Evolutionary conservation across 768 basidiomycete genomes (phyloP).

Genomic region (Chalciporus piperatus): DNA sequence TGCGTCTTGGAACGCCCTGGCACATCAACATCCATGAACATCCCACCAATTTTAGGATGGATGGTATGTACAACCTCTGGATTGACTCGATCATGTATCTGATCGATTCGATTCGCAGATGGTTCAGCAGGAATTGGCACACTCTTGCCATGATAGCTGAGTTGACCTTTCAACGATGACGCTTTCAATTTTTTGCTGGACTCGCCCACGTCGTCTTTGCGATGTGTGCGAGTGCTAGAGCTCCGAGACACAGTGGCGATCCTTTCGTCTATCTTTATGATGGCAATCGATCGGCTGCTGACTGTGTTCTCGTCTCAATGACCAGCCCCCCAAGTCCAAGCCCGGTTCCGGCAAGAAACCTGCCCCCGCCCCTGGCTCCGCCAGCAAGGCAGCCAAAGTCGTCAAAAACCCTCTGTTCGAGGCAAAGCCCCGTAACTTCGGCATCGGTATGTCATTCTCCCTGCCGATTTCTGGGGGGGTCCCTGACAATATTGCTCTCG

Average conservation of each 20-base stretch:
- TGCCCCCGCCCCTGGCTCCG: slow-evolving; percentile 79
- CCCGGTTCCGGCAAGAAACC: slow-evolving; percentile 77
- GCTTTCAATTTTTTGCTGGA: slow-evolving; percentile 41
- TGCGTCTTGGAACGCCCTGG: slow-evolving; percentile 39
- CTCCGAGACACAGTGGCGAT: slow-evolving; percentile 45
- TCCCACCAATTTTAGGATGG: slow-evolving; percentile 37
- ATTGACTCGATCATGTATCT: slow-evolving; percentile 32
- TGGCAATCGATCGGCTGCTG: slow-evolving; percentile 25
- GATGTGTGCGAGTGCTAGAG: slow-evolving; percentile 43
- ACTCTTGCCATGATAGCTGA: slow-evolving; percentile 34
- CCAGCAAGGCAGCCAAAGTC: slow-evolving; percentile 67
- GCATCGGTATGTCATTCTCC: slow-evolving; percentile 69
- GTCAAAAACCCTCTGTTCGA: slow-evolving; percentile 98
- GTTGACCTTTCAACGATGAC: slow-evolving; percentile 37
- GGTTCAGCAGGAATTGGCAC: slow-evolving; percentile 21
- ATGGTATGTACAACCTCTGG: slow-evolving; percentile 46
- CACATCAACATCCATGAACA: slow-evolving; percentile 36
- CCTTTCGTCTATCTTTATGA: slow-evolving; percentile 22
- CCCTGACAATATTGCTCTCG: background rate
- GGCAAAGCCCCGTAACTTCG: slow-evolving; percentile 86
- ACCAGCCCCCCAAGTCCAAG: slow-evolving; percentile 80
- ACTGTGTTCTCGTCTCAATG: slow-evolving; percentile 78
- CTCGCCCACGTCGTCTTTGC: slow-evolving; percentile 21
- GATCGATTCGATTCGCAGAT: slow-evolving; percentile 20
- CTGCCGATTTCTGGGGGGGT: background rate